A percentile compares a stretch with the other conserved stretches of the same genome.
Conservation (phyloP, 305 asterid species). For the Solanum hybrid region DNA sequence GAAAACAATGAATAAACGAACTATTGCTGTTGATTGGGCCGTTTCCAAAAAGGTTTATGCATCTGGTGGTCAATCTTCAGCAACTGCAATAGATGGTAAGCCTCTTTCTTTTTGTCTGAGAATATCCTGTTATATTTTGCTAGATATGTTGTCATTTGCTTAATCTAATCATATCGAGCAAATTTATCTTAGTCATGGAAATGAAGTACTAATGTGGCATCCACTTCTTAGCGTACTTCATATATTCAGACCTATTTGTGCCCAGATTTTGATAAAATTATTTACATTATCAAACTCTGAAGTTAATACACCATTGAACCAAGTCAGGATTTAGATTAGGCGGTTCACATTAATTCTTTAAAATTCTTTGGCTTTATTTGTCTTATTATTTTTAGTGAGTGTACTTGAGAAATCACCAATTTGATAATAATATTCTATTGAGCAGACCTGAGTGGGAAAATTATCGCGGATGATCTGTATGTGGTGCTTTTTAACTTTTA, state of each 20-base stretch:
- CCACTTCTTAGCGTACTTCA: not conserved
- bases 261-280: not conserved
- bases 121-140: not conserved
- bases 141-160: not conserved
- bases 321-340: not conserved
- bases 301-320: not conserved
- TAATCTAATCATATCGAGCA: not conserved
- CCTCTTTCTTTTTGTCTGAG: not conserved
- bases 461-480: not conserved
- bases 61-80: conserved; percentile 41
- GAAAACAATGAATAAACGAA: conserved; percentile 56
- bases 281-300: not conserved
- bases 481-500: not conserved
- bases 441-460: not conserved
- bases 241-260: not conserved
- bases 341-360: not conserved
- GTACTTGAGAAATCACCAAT: not conserved
- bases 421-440: not conserved
- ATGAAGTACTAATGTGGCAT: not conserved
- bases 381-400: not conserved
- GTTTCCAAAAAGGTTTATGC: conserved; percentile 66
- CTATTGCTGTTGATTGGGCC: conserved; percentile 97
- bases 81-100: conserved; percentile 47
- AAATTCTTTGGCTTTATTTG: not conserved
- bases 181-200: not conserved